Percentiles rank a stretch among this genome's conserved stretches.
Evolutionary conservation across 768 basidiomycete species (phyloP).

Genomic region (Mycena capillaripes): DNA sequence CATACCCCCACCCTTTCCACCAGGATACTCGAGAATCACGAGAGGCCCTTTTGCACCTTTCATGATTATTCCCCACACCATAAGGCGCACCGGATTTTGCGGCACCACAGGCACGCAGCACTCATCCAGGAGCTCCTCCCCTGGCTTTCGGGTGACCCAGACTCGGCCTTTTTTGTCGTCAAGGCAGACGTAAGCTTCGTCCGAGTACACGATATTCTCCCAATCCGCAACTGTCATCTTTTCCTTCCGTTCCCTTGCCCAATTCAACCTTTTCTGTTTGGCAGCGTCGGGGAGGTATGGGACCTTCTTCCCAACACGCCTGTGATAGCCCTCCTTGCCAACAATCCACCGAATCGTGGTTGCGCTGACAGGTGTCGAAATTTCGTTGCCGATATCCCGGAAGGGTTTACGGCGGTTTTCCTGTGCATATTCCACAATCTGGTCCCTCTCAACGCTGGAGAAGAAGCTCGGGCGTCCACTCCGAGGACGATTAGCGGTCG

Average conservation of each 20-base stretch:
- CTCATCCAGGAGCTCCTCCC: neutral
- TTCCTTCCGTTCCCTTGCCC: constrained; percentile 33
- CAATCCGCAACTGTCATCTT: constrained; percentile 11
- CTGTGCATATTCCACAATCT: neutral
- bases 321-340: constrained; percentile 31
- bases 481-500: neutral
- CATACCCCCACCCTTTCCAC: too few species aligned
- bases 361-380: constrained; percentile 13
- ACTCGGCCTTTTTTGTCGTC: too few species aligned
- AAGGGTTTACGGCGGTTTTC: constrained; percentile 39
- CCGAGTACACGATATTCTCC: neutral
- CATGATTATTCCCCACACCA: too few species aligned
- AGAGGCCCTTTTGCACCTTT: too few species aligned
- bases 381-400: constrained; percentile 37
- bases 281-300: constrained; percentile 40
- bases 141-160: too few species aligned
- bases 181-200: neutral
- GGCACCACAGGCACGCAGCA: neutral
- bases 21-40: too few species aligned
- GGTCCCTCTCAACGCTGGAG: neutral
- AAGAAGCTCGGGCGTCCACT: neutral
- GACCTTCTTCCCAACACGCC: constrained; percentile 40
- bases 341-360: constrained; percentile 37
- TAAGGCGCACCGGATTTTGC: neutral
- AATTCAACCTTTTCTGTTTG: constrained; percentile 32